phyloP scores from a whole-genome alignment of 2,329 filamentous ascomycete genomes.

The Scedosporium apiospermum region DNA sequence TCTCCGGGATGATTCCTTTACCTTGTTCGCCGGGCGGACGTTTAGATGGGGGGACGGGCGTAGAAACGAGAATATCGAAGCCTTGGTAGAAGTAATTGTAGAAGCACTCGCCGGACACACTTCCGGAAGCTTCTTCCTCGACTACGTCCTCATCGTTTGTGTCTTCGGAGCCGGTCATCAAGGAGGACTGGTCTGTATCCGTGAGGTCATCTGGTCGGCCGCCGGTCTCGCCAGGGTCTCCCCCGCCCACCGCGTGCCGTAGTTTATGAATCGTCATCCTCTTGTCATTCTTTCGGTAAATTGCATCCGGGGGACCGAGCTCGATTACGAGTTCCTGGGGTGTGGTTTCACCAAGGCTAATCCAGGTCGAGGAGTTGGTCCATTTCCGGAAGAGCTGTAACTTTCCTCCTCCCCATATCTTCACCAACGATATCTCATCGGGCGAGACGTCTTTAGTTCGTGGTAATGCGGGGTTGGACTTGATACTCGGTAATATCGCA shows the following conservation, averaged over 20 bases:
- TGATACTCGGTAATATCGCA: constrained; percentile 61
- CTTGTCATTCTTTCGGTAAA: constrained; percentile 85
- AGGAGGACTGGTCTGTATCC: constrained; percentile 68
- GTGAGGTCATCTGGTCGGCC: constrained; percentile 46
- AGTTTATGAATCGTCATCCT: constrained; percentile 77
- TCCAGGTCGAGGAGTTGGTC: constrained; percentile 56
- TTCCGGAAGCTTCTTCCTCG: constrained; percentile 44
- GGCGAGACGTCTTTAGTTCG: constrained; percentile 72
- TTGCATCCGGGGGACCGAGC: constrained; percentile 85
- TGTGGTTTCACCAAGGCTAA: constrained; percentile 76
- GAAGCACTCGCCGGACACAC: constrained; percentile 67
- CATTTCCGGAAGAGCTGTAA: constrained; percentile 69
- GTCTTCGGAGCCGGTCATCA: constrained; percentile 62
- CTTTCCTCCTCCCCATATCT: constrained; percentile 66
- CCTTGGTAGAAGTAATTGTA: constrained; percentile 97
- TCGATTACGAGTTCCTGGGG: constrained; percentile 87
- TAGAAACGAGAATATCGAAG: constrained; percentile 87
- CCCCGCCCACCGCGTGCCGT: constrained; percentile 26
- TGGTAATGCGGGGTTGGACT: constrained; percentile 57
- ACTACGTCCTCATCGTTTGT: constrained; percentile 47
- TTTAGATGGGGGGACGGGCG: constrained; percentile 55
- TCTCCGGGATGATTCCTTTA: constrained; percentile 11
- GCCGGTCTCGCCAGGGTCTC: constrained; percentile 13
- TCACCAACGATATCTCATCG: constrained; percentile 77
- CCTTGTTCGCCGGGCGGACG: constrained; percentile 37